Evolutionary conservation across 352 stramenopile genomes (phyloP).

Genomic region (Phytophthora macrochlamydospora): DNA sequence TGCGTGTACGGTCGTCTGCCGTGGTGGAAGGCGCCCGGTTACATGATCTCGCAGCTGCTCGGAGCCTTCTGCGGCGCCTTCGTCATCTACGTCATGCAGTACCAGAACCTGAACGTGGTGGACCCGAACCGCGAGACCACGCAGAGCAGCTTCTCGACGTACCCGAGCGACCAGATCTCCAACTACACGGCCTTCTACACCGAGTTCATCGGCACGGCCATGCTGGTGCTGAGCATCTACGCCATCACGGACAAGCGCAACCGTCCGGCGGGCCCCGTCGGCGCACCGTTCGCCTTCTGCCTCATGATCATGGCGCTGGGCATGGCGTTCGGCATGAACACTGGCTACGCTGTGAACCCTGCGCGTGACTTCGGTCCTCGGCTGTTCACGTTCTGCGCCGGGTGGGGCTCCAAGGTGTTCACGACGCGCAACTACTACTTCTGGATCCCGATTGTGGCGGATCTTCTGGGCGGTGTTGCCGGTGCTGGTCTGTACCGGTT

Average conservation of each 20-base stretch:
- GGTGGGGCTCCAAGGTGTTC: constrained; percentile 1
- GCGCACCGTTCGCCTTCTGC: neutral
- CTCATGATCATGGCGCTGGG: constrained; percentile 1
- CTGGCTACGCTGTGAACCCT: constrained; percentile 2
- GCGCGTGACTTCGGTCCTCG: constrained; percentile 2
- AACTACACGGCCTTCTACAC: constrained; percentile 5
- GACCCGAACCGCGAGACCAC: constrained; percentile 4
- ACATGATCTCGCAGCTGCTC: neutral
- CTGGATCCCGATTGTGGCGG: constrained; percentile 2
- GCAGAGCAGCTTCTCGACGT: constrained; percentile 3
- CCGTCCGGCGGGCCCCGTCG: neutral
- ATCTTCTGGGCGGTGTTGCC: neutral
- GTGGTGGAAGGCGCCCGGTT: constrained; percentile 1
- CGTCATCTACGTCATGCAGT: constrained; percentile 5
- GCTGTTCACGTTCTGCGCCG: neutral
- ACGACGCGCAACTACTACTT: constrained; percentile 3
- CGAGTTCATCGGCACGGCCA: constrained; percentile 2
- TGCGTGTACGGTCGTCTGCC: constrained; percentile 1
- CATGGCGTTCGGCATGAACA: constrained; percentile 4
- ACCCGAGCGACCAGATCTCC: constrained; percentile 4
- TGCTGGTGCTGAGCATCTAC: constrained; percentile 5
- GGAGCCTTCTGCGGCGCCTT: neutral
- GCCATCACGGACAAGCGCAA: constrained; percentile 5
- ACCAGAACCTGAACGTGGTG: constrained; percentile 5
- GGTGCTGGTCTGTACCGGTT: constrained; percentile 1